Evolutionary conservation across 2,329 filamentous ascomycete genomes (phyloP).

Genomic region (Colletotrichum limetticola): DNA sequence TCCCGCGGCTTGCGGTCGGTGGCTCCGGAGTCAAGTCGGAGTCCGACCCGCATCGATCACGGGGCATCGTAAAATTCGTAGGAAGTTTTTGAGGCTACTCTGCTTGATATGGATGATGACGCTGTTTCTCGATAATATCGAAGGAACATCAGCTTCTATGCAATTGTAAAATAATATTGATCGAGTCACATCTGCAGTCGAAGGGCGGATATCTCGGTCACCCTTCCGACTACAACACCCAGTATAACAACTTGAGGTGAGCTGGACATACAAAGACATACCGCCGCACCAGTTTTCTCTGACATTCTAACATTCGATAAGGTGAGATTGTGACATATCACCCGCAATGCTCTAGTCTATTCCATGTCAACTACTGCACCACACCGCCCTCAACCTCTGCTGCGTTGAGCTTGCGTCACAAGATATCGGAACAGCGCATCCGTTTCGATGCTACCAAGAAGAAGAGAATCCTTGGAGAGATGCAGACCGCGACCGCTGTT

Average conservation of each 20-base stretch:
- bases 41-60: conserved; percentile 24
- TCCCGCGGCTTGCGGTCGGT: conserved; percentile 15
- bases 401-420: not conserved
- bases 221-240: too few species aligned
- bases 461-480: not conserved
- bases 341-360: not conserved
- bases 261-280: too few species aligned
- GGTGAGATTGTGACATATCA: not conserved
- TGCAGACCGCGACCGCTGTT: not conserved
- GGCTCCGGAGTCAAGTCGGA: conserved; percentile 14
- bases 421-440: not conserved
- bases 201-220: too few species aligned
- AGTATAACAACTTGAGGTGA: too few species aligned
- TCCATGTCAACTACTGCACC: not conserved
- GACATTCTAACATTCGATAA: not conserved
- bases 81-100: too few species aligned
- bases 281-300: not conserved
- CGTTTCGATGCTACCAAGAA: not conserved
- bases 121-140: too few species aligned
- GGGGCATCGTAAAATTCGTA: not conserved
- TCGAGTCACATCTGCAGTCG: too few species aligned
- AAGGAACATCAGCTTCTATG: too few species aligned
- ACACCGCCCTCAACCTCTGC: not conserved
- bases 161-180: too few species aligned
- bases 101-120: too few species aligned